Evolutionary conservation across 1,284 basidiomycete genomes (phyloP).

Genomic region (Heliocybe sulcata): DNA sequence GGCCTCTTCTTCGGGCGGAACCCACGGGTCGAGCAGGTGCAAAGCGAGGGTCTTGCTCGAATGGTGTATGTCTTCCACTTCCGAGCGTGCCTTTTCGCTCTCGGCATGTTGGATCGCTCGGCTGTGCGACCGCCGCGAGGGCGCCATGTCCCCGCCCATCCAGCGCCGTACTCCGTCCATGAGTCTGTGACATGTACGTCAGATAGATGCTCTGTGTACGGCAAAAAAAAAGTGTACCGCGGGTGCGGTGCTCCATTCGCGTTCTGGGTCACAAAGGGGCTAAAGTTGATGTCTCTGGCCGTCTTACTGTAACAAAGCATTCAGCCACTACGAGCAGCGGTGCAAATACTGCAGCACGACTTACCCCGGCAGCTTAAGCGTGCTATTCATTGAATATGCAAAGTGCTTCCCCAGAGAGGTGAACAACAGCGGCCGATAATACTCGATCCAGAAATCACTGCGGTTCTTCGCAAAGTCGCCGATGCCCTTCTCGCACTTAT

Average conservation of each 20-base stretch:
- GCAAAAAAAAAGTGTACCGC: slow-evolving; percentile 24
- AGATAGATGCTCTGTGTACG: neutral
- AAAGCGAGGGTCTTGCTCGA: slow-evolving; percentile 60
- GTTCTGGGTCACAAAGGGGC: slow-evolving; percentile 62
- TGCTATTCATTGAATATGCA: slow-evolving; percentile 83
- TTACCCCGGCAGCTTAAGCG: slow-evolving; percentile 74
- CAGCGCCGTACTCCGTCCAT: slow-evolving; percentile 69
- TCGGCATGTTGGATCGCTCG: slow-evolving; percentile 25
- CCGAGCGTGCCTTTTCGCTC: slow-evolving; percentile 14
- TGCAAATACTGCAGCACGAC: slow-evolving; percentile 12
- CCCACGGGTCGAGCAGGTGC: slow-evolving; percentile 58
- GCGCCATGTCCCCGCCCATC: slow-evolving; percentile 48
- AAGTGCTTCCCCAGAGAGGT: slow-evolving; percentile 81
- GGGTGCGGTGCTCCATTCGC: slow-evolving; percentile 28
- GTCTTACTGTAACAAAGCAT: slow-evolving; percentile 46
- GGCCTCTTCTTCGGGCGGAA: slow-evolving; percentile 55
- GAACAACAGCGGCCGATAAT: slow-evolving; percentile 83
- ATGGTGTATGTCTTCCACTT: slow-evolving; percentile 31
- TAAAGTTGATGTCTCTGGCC: slow-evolving; percentile 56
- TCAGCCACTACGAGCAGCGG: slow-evolving; percentile 1
- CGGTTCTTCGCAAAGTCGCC: slow-evolving; percentile 48
- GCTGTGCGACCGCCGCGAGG: slow-evolving; percentile 33
- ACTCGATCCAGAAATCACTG: slow-evolving; percentile 84
- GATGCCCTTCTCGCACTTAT: slow-evolving; percentile 49
- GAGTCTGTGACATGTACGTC: slow-evolving; percentile 35